phyloP scores from a whole-genome alignment of 345 rosid species.

The Physaria fendleri region DNA sequence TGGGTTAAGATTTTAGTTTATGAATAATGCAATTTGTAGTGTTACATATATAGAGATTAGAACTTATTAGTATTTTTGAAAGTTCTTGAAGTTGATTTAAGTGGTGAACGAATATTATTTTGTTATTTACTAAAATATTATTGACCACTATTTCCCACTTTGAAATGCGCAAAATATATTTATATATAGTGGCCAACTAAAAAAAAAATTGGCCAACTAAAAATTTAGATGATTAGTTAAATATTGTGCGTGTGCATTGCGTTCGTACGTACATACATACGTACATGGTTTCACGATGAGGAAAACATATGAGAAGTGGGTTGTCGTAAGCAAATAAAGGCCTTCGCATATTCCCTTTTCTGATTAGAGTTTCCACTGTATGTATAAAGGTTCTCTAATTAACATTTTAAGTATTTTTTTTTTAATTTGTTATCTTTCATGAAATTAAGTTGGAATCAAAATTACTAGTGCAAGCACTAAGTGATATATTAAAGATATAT shows the following conservation, averaged over 20 bases:
- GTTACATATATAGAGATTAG: conserved; percentile 22
- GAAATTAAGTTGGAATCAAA: neutral
- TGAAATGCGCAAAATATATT: too few relatives aligned
- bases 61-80: too few relatives aligned
- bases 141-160: conserved; percentile 16
- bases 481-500: conserved; percentile 5
- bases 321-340: conserved; percentile 16
- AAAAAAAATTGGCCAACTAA: conserved; percentile 11
- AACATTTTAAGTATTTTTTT: neutral
- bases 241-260: neutral
- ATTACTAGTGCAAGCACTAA: conserved; percentile 16
- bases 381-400: too few relatives aligned
- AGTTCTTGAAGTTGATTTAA: conserved; percentile 2
- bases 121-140: conserved; percentile 5
- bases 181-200: too few relatives aligned
- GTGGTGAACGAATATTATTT: too few relatives aligned
- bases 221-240: conserved; percentile 7
- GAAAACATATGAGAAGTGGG: conserved; percentile 14
- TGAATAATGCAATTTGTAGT: conserved; percentile 20
- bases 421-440: neutral
- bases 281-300: neutral
- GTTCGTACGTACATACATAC: neutral
- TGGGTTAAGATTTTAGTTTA: too few relatives aligned
- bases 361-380: conserved; percentile 7
- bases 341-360: conserved; percentile 5